Evolutionary conservation across 805 yeast genomes (phyloP).

Genomic region (Lipomyces lipofer): DNA sequence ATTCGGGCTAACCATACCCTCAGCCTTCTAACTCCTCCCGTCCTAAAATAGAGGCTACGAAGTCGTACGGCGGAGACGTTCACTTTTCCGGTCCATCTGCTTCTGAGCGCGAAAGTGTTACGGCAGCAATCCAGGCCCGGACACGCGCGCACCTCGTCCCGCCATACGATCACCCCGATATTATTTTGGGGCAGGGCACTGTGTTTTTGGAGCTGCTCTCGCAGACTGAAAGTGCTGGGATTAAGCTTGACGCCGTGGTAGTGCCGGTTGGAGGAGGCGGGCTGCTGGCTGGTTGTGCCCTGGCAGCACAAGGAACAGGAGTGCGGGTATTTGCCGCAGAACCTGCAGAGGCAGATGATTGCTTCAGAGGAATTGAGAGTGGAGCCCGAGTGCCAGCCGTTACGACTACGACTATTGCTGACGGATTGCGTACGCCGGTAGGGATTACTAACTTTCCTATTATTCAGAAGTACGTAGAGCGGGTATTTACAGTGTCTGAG

Average conservation of each 20-base stretch:
- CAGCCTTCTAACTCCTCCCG: conserved; percentile 53
- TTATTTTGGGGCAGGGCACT: conserved; percentile 56
- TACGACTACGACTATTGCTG: conserved; percentile 31
- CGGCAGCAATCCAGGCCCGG: conserved; percentile 41
- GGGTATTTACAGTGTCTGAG: conserved; percentile 31
- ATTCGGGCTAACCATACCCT: not conserved
- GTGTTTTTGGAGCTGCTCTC: conserved; percentile 48
- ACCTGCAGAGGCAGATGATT: conserved; percentile 34
- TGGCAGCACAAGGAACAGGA: conserved; percentile 30
- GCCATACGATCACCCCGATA: conserved; percentile 52
- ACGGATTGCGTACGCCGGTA: conserved; percentile 34
- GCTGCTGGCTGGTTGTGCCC: conserved; percentile 47
- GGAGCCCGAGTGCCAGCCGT: conserved; percentile 29
- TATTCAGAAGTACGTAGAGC: conserved; percentile 29
- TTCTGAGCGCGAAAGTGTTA: conserved; percentile 51
- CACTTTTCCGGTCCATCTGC: conserved; percentile 45
- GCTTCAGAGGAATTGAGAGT: conserved; percentile 27
- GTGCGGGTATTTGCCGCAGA: conserved; percentile 33
- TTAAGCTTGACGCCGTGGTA: conserved; percentile 47
- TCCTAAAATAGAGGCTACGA: conserved; percentile 49
- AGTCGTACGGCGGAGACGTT: conserved; percentile 53
- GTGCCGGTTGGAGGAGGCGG: conserved; percentile 61
- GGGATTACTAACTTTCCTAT: conserved; percentile 31
- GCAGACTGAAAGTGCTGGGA: conserved; percentile 38
- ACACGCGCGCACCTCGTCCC: conserved; percentile 49